A percentile compares a stretch with the other conserved stretches of the same genome.
Evolutionary conservation across 2,329 filamentous ascomycete genomes (phyloP).

Genomic region (Xylaria sp.): DNA sequence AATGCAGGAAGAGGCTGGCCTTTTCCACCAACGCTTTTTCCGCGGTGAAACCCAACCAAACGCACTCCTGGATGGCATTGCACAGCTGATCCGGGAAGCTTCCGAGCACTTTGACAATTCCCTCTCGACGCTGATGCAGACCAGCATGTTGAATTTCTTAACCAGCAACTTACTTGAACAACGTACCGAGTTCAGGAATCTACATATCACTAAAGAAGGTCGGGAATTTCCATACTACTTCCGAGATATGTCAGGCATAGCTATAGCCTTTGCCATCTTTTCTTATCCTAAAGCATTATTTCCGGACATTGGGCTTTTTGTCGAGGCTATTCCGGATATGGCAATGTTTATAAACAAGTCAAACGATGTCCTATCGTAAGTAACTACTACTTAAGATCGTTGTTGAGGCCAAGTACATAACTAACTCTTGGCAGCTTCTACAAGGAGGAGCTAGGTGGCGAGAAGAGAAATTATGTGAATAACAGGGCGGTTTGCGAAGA

Average conservation of each 20-base stretch:
- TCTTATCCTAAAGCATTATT: neutral
- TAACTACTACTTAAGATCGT: neutral
- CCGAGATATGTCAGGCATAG: neutral
- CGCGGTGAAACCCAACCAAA: conserved; percentile 9
- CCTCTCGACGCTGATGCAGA: neutral
- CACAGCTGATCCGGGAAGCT: neutral
- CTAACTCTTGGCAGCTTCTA: neutral
- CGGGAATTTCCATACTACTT: neutral
- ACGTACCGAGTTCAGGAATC: neutral
- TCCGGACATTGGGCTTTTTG: neutral
- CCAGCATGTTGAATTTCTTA: neutral
- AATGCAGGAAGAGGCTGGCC: conserved; percentile 8
- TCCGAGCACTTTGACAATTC: neutral
- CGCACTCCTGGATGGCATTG: neutral
- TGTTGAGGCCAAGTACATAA: neutral
- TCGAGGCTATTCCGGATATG: neutral
- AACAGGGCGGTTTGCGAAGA: neutral
- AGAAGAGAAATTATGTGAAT: neutral
- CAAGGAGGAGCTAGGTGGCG: neutral
- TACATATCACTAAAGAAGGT: neutral
- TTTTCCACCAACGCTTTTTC: conserved; percentile 16
- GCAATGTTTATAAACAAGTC: neutral
- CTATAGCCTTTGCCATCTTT: neutral
- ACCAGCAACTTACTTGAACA: neutral
- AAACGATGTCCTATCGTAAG: neutral